These are phyloP conservation scores for Yamadazyma ubonensis DNA, from an alignment of 805 yeast genomes.

Conservation along the genomic window DNA sequence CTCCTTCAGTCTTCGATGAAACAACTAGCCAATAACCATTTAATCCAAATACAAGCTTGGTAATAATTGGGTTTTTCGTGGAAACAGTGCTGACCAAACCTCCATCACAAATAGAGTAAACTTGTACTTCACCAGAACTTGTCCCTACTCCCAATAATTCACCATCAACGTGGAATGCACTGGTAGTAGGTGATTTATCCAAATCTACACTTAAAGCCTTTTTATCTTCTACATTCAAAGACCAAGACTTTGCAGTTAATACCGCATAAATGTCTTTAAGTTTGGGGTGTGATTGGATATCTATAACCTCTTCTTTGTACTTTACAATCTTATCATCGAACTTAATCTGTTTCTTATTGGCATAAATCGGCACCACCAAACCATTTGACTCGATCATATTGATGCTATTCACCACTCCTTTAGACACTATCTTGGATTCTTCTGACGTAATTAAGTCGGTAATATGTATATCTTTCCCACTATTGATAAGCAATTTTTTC, in stretches of 20 bases:
- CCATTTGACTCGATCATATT: conserved; percentile 15
- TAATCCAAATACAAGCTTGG: conserved; percentile 49
- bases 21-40: conserved; percentile 66
- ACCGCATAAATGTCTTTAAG: conserved; percentile 27
- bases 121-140: conserved; percentile 28
- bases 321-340: conserved; percentile 10
- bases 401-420: conserved; percentile 17
- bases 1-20: conserved; percentile 19
- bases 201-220: neutral
- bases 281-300: conserved; percentile 34
- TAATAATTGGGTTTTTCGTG: conserved; percentile 23
- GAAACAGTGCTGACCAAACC: conserved; percentile 32
- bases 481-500: conserved; percentile 11
- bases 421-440: conserved; percentile 15
- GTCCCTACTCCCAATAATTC: conserved; percentile 43
- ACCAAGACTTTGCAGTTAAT: conserved; percentile 24
- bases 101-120: conserved; percentile 42
- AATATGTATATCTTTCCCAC: conserved; percentile 9
- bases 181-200: conserved; percentile 16
- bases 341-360: conserved; percentile 20
- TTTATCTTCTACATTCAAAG: conserved; percentile 17
- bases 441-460: conserved; percentile 10
- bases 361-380: conserved; percentile 18
- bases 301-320: conserved; percentile 15
- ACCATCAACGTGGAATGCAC: conserved; percentile 50